Evolutionary conservation across 2,329 filamentous ascomycete species (phyloP).

Genomic region (Fusarium pseudograminearum): DNA sequence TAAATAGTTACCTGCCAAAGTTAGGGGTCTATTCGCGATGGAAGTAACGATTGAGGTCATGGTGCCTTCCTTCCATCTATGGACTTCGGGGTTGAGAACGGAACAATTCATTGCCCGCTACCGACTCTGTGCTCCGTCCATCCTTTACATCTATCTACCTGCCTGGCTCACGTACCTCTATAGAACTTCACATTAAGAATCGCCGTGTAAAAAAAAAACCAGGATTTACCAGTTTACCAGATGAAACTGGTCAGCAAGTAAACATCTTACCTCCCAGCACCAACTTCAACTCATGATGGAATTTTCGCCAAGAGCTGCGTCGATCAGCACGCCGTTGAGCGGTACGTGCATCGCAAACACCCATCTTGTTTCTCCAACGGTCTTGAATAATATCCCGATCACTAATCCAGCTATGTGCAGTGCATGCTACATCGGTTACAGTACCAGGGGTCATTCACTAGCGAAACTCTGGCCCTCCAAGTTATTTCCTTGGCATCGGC

Average conservation of each 20-base stretch:
- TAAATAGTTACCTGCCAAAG: slow-evolving; percentile 9
- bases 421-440: slow-evolving; percentile 30
- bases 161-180: background rate
- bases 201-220: too few species aligned
- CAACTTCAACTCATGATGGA: slow-evolving; percentile 2
- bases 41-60: background rate
- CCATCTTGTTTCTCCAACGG: slow-evolving; percentile 27
- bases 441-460: slow-evolving; percentile 34
- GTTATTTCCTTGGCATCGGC: slow-evolving; percentile 40
- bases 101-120: slow-evolving; percentile 2
- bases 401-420: slow-evolving; percentile 43
- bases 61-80: slow-evolving; percentile 4
- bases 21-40: slow-evolving; percentile 5
- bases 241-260: too few species aligned
- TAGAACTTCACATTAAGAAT: background rate
- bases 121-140: background rate
- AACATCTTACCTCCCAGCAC: background rate
- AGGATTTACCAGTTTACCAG: background rate
- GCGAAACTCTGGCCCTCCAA: slow-evolving; percentile 32
- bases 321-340: slow-evolving; percentile 29
- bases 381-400: slow-evolving; percentile 36
- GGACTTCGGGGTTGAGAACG: background rate
- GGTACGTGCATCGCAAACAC: slow-evolving; percentile 36
- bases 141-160: background rate
- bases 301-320: slow-evolving; percentile 4